These are phyloP conservation scores for Fusarium irregulare DNA, from an alignment of 2,329 filamentous ascomycete genomes.

Conservation along the genomic window DNA sequence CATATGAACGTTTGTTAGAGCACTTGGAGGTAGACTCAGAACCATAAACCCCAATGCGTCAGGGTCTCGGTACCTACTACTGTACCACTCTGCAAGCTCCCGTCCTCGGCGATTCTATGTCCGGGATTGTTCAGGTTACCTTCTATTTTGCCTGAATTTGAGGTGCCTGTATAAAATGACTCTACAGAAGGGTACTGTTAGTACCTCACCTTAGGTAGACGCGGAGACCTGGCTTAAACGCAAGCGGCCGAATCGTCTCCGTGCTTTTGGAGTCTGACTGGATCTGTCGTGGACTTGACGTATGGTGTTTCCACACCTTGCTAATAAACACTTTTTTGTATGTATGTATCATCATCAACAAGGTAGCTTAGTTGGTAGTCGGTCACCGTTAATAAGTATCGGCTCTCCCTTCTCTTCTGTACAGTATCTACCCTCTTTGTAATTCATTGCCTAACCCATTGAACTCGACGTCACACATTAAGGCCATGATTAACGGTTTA, in stretches of 20 bases:
- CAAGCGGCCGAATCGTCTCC: constrained; percentile 35
- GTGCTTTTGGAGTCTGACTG: constrained; percentile 26
- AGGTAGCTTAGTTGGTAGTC: background rate
- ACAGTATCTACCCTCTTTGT: background rate
- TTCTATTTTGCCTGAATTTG: constrained; percentile 16
- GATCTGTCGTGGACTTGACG: constrained; percentile 36
- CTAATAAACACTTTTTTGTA: background rate
- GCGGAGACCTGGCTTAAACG: constrained; percentile 13
- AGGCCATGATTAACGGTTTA: constrained; percentile 6
- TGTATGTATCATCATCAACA: constrained; percentile 20
- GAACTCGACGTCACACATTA: background rate
- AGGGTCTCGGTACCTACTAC: background rate
- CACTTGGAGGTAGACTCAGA: background rate
- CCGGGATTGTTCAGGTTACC: background rate
- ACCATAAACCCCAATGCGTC: constrained; percentile 1
- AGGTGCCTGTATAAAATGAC: background rate
- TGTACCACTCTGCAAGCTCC: background rate
- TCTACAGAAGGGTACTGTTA: background rate
- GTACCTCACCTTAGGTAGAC: background rate
- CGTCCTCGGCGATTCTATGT: constrained; percentile 1
- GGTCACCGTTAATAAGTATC: constrained; percentile 21
- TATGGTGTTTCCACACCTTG: constrained; percentile 36
- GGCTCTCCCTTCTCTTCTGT: constrained; percentile 4
- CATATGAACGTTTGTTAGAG: background rate
- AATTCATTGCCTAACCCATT: constrained; percentile 12